A percentile compares a stretch with the other conserved stretches of the same genome.
These are phyloP conservation scores for Tricholoma sp. DNA, from an alignment of 768 basidiomycete genomes.

Conservation along the genomic window DNA sequence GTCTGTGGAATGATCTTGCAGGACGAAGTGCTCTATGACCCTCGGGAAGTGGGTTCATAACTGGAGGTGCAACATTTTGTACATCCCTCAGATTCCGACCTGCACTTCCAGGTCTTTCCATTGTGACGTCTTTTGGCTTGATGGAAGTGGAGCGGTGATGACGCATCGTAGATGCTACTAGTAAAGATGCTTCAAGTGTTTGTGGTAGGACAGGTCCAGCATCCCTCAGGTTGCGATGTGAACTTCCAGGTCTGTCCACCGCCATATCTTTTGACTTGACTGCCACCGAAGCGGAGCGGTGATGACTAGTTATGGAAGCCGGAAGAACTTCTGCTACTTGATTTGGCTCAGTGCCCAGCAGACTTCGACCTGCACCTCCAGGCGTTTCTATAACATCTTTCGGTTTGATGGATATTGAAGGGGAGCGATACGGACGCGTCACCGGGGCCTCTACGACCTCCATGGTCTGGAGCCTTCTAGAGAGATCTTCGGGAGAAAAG, in stretches of 20 bases:
- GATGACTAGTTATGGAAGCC: conserved; percentile 7
- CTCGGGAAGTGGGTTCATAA: background rate
- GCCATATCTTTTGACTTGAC: conserved; percentile 4
- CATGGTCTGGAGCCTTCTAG: conserved; percentile 50
- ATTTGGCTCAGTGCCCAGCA: conserved; percentile 5
- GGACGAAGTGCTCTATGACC: conserved; percentile 33
- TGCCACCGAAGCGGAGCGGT: conserved; percentile 1
- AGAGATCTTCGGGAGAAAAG: conserved; percentile 56
- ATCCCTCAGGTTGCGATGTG: conserved; percentile 7
- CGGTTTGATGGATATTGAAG: conserved; percentile 2
- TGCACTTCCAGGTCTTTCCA: conserved; percentile 4
- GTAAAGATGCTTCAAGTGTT: conserved; percentile 21
- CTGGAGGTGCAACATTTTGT: conserved; percentile 5
- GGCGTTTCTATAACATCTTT: conserved; percentile 8
- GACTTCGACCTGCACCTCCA: conserved; percentile 13
- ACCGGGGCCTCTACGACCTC: conserved; percentile 28
- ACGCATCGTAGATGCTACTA: conserved; percentile 15
- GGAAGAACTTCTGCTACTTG: conserved; percentile 4
- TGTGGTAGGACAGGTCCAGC: conserved; percentile 23
- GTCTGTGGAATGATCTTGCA: conserved; percentile 60
- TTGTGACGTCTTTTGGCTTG: conserved; percentile 4
- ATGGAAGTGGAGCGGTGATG: conserved; percentile 2
- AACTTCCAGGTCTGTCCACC: conserved; percentile 12
- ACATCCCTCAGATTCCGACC: conserved; percentile 12
- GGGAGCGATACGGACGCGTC: conserved; percentile 4